These are phyloP conservation scores for Plasmodium cynomolgi DNA, from an alignment of 169 alveolate species.

Conservation along the genomic window DNA sequence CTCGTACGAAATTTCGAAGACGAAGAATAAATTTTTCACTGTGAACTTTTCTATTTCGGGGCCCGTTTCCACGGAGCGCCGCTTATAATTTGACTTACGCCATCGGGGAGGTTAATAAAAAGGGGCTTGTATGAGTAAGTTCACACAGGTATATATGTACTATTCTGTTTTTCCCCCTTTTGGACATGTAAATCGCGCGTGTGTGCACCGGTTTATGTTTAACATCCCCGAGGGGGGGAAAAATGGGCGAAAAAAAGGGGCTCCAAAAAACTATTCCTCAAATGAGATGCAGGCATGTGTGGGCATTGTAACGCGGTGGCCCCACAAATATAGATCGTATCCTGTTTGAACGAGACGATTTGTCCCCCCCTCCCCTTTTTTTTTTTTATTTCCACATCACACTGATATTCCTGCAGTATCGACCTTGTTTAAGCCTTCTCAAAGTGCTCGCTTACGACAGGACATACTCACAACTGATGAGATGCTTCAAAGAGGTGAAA, in stretches of 20 bases:
- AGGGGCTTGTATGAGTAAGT: not conserved
- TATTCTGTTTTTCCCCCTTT: not conserved
- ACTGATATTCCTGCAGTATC: not conserved
- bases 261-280: not conserved
- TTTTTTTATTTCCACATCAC: not conserved
- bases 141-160: not conserved
- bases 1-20: conserved; percentile 54
- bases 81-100: conserved; percentile 20
- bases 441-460: not conserved
- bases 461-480: not conserved
- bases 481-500: not conserved
- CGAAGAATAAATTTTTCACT: conserved; percentile 56
- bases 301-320: not conserved
- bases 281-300: not conserved
- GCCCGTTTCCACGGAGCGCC: conserved; percentile 55
- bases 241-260: not conserved
- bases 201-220: not conserved
- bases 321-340: not conserved
- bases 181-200: not conserved
- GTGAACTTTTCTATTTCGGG: conserved; percentile 51
- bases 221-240: not conserved
- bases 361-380: not conserved
- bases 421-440: not conserved
- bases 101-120: not conserved
- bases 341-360: not conserved